Base-by-base conservation (phyloP, 805 yeast genomes). In the Hemisphaericaspora nanyangensis region DNA sequence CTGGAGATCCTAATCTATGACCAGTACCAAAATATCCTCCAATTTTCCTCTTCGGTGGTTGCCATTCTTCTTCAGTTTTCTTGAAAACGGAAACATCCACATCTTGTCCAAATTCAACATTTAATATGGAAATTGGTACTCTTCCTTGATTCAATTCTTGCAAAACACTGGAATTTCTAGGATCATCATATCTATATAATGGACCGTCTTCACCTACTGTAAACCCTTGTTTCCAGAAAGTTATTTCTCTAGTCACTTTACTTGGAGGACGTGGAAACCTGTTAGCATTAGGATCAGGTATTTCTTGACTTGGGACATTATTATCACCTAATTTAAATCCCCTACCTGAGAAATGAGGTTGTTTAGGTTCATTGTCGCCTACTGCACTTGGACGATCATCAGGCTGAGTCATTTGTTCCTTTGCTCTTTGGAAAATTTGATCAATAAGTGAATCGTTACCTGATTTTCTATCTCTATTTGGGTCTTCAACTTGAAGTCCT, bases 201-300 rank as follows among this genome's bases (percentile, higher is more conserved):
- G 78, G 77, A 2, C 98, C 98, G 35, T 90, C 96, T 33, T 33
- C 35, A 24, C 93, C 98, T 18, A 93, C 89, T 46, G 88, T 87
- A 63, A 93, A 93, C 1, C 99, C 99, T 54, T 93, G 91, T 50
- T 80, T 83, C 99, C 99, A 93, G 59, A 93, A 91, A 0, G 95
- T 87, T 45, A 93, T 83, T 31, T 85, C 85, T 54, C 98, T 76
- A 13, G 75, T 72, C 5, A 83, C 96, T 42, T 78, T 80, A 29
- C 46, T 40, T 5, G 69, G 69, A 22, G 26, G 12, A 22, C 26
- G 26, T 33, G 50, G 95, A 85, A 46, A 91, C 82, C 29, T 84
- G 83, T 54, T 97, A 65, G 31, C 49, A 13, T 39, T 43, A 1
- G 70, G 59, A 44, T 70, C 72, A 7, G 53, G 59, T 17, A 65